Evolutionary conservation across 2,329 filamentous ascomycete genomes (phyloP).

Genomic region (Diaporthe eres): DNA sequence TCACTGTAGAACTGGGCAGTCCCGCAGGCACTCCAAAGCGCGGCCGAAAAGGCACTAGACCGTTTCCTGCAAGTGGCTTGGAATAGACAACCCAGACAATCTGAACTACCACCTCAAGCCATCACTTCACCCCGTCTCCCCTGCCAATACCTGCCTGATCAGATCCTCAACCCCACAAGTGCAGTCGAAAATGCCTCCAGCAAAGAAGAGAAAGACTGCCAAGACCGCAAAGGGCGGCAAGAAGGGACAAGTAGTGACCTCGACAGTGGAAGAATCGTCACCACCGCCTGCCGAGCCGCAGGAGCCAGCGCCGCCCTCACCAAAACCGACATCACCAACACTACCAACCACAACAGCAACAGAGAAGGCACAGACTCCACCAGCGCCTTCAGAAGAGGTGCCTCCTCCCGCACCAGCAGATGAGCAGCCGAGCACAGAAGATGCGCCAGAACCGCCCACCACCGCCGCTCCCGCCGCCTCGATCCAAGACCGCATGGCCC

Average conservation of each 20-base stretch:
- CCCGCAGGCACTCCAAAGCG: no score
- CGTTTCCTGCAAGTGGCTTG: constrained; percentile 3
- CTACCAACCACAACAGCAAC: constrained; percentile 16
- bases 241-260: constrained; percentile 35
- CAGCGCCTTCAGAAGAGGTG: constrained; percentile 34
- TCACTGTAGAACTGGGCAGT: background rate
- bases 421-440: constrained; percentile 27
- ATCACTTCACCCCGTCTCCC: background rate
- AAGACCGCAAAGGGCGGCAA: constrained; percentile 40
- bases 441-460: constrained; percentile 32
- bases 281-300: constrained; percentile 36
- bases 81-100: background rate
- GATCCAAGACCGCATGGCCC: constrained; percentile 78
- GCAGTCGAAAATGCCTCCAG: constrained; percentile 47
- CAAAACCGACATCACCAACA: background rate
- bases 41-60: background rate
- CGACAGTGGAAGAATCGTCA: constrained; percentile 35
- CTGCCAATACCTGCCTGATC: constrained; percentile 12
- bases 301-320: constrained; percentile 29
- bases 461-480: constrained; percentile 52
- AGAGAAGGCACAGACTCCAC: constrained; percentile 33
- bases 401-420: constrained; percentile 31
- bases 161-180: constrained; percentile 17
- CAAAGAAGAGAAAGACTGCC: constrained; percentile 51
- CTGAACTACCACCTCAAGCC: background rate